Conservation (phyloP, 208 protist species). For the Naegleria lovaniensis region DNA sequence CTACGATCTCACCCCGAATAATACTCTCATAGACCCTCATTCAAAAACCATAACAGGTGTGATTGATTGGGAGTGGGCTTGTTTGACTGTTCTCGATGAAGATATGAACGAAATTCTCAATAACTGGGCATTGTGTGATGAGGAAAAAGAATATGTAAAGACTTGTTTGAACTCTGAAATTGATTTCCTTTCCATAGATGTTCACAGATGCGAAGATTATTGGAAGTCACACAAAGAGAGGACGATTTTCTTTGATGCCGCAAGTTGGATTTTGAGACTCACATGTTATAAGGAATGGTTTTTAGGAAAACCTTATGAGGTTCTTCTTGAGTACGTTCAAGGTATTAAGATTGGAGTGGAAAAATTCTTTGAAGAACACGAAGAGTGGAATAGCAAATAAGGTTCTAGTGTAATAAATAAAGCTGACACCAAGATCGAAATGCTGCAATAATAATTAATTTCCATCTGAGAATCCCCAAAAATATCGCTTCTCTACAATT, state of each 20-base stretch:
- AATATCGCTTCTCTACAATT: too few species aligned
- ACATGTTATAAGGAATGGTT: neutral
- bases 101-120: neutral
- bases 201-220: neutral
- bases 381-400: too few species aligned
- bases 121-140: neutral
- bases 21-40: neutral
- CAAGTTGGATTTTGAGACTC: neutral
- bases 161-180: neutral
- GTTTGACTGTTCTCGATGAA: neutral
- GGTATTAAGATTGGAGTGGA: neutral
- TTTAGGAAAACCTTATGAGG: neutral
- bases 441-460: too few species aligned
- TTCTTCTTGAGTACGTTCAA: neutral
- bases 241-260: neutral
- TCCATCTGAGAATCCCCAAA: too few species aligned
- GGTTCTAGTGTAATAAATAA: too few species aligned
- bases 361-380: neutral
- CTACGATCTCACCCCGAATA: neutral
- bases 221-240: neutral
- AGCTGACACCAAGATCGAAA: too few species aligned
- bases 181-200: neutral
- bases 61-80: conserved; percentile 10
- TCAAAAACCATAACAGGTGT: neutral
- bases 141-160: neutral